phyloP scores from a whole-genome alignment of 1,139 yeast genomes.

The Suhomyces yuchorum region DNA sequence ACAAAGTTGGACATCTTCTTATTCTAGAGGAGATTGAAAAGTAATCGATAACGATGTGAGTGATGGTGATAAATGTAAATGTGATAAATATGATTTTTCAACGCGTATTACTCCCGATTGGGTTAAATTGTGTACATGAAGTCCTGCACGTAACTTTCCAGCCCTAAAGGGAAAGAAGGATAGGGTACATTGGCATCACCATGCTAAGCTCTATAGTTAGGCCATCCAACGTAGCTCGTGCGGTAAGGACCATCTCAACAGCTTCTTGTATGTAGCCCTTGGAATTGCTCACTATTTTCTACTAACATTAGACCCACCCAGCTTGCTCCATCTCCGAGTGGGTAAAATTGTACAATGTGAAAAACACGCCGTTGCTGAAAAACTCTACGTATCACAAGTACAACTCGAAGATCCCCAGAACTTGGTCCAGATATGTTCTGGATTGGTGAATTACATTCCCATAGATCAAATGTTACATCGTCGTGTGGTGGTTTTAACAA shows the following conservation, averaged over 20 bases:
- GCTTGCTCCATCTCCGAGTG: conserved; percentile 37
- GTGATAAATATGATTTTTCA: conserved; percentile 5
- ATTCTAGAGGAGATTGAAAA: neutral
- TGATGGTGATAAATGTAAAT: conserved; percentile 6
- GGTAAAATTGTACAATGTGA: conserved; percentile 48
- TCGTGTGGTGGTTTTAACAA: conserved; percentile 79
- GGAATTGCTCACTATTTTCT: neutral
- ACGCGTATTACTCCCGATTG: conserved; percentile 23
- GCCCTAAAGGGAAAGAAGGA: neutral
- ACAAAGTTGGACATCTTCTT: conserved; percentile 44
- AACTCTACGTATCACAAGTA: conserved; percentile 54
- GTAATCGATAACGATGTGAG: neutral
- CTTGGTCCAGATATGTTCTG: conserved; percentile 55
- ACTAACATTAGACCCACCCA: conserved; percentile 24
- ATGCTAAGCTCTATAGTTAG: neutral
- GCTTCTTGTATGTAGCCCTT: neutral
- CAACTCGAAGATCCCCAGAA: conserved; percentile 20
- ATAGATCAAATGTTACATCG: conserved; percentile 83
- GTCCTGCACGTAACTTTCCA: neutral
- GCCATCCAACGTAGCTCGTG: neutral
- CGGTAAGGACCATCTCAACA: neutral
- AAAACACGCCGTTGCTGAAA: conserved; percentile 55
- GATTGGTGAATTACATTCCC: conserved; percentile 66
- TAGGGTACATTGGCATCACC: neutral
- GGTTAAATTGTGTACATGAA: conserved; percentile 21